Conservation (phyloP, 352 stramenopile species). For the Globisporangium alternatum region DNA sequence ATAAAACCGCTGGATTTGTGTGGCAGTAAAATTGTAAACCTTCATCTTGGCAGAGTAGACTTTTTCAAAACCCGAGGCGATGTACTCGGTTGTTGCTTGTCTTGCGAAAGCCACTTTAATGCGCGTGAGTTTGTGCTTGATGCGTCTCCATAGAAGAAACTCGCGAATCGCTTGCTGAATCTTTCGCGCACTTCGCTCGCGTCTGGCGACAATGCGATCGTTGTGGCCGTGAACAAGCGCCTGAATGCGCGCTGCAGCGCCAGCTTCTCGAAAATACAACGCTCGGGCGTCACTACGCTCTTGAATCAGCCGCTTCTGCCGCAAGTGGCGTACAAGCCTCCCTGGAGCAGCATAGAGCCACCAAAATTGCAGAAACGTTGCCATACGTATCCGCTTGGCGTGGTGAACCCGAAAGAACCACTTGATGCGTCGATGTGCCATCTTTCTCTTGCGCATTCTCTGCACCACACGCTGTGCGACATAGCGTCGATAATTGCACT, state of each 20-base stretch:
- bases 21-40: constrained; percentile 37
- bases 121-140: constrained; percentile 32
- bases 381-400: constrained; percentile 31
- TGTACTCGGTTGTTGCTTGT: constrained; percentile 20
- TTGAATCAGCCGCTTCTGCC: constrained; percentile 16
- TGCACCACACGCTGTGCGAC: constrained; percentile 24
- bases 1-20: constrained; percentile 53
- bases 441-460: constrained; percentile 31
- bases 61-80: constrained; percentile 19
- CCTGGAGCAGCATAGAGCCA: constrained; percentile 57
- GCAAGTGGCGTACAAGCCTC: constrained; percentile 46
- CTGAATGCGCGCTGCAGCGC: constrained; percentile 47
- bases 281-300: constrained; percentile 15
- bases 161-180: constrained; percentile 40
- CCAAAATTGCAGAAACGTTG: constrained; percentile 61
- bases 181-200: constrained; percentile 40
- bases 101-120: constrained; percentile 31
- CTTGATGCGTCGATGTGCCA: constrained; percentile 73
- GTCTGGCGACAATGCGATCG: constrained; percentile 29
- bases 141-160: constrained; percentile 38
- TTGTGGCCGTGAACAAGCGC: constrained; percentile 46
- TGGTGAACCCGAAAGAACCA: constrained; percentile 72
- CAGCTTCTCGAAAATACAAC: constrained; percentile 25
- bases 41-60: constrained; percentile 34
- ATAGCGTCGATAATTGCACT: constrained; percentile 44